Evolutionary conservation across 1,284 basidiomycete genomes (phyloP), one percentile per base, ranked within the genome.

Genomic region (Tylopilus orsonianus): DNA sequence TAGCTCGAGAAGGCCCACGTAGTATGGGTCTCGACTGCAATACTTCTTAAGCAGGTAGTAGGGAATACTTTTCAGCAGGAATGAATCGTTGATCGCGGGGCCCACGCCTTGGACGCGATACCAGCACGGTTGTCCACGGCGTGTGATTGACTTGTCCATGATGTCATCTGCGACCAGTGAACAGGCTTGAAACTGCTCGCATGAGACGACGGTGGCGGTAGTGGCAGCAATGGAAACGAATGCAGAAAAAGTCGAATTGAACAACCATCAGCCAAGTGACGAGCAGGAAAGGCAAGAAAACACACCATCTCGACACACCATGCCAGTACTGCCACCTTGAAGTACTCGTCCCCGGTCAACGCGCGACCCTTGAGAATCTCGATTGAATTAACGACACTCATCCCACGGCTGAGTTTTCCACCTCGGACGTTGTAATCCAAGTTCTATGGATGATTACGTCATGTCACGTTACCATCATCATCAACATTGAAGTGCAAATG

Each of bases 121-220:
- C 91, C 93, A 99, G 73, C 96, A 99, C 0, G 95, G 91, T 67
- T 98, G 95, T n/a, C 91, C 89, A n/a, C 96, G 86, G 34, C 97
- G 89, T 6, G 95, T 99, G 61, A 97, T 85, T 42, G 87, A 92
- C 20, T 80, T 71, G 69, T 99, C 97, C 95, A 98, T 99, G 69
- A 99, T 95, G 70, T 99, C 96, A 71, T 99, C 96, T 19, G 93
- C 85, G 48, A 99, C 95, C 48, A 99, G 83, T 83, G 98, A 98
- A 74, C 90, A 98, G 0, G 94, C 93, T 87, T 99, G 97, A 12
- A 44, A 36, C 42, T 44, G 8, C 36, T 13, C 42, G 27, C 16
- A n/a, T n/a, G n/a, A n/a, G n/a, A n/a, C n/a, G n/a, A n/a, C n/a
- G n/a, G n/a, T n/a, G n/a, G n/a, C n/a, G n/a, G n/a, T n/a, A n/a